Percentiles rank a stretch among this genome's conserved stretches.
These are phyloP conservation scores for Mycena albidolilacea DNA, from an alignment of 768 basidiomycete species.

Conservation along the genomic window DNA sequence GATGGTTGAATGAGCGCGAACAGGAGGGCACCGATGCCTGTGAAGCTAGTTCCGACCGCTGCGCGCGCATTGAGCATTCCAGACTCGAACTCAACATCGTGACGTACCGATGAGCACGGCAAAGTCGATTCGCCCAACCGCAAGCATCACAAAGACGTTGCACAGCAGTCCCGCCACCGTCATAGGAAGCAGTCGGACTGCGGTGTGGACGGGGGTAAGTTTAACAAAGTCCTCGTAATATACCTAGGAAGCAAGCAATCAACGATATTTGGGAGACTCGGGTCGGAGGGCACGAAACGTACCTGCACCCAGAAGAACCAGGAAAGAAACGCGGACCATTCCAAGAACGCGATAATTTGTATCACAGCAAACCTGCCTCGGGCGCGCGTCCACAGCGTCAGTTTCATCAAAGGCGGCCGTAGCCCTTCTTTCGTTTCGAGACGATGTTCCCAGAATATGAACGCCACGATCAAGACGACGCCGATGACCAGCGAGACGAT, in stretches of 20 bases:
- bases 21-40: constrained; percentile 70
- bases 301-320: constrained; percentile 61
- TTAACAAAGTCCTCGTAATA: constrained; percentile 79
- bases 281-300: constrained; percentile 43
- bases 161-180: constrained; percentile 73
- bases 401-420: constrained; percentile 77
- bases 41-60: constrained; percentile 68
- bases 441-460: constrained; percentile 74
- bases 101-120: constrained; percentile 68
- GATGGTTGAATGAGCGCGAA: constrained; percentile 77
- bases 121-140: constrained; percentile 69
- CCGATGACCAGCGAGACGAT: constrained; percentile 75
- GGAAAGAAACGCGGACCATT: constrained; percentile 69
- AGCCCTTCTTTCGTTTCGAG: constrained; percentile 55
- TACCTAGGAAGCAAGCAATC: constrained; percentile 57
- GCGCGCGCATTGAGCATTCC: too few relatives aligned
- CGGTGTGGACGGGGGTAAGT: constrained; percentile 70
- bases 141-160: constrained; percentile 75
- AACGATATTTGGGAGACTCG: constrained; percentile 37
- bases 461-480: constrained; percentile 64
- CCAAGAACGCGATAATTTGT: constrained; percentile 72
- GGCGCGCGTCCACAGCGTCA: constrained; percentile 74
- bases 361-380: constrained; percentile 75
- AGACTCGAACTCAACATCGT: too few relatives aligned
- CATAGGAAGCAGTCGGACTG: constrained; percentile 81